A percentile compares a stretch with the other conserved stretches of the same genome.
These are phyloP conservation scores for Fusarium foetens DNA, from an alignment of 2,329 filamentous ascomycete species.

Conservation along the genomic window DNA sequence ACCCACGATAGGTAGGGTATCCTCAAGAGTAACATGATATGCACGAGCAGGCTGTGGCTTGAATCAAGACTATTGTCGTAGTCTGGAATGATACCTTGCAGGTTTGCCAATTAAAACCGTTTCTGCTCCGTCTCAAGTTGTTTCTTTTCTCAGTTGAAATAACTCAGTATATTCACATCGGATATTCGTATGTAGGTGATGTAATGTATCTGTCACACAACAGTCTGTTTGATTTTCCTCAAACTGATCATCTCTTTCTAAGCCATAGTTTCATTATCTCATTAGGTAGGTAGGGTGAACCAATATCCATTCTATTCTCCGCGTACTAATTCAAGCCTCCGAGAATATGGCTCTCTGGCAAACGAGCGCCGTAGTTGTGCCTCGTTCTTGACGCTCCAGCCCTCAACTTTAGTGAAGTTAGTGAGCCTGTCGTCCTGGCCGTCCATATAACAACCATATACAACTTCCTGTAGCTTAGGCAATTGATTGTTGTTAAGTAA, in stretches of 20 bases:
- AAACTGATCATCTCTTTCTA: background rate
- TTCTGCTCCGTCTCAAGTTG: background rate
- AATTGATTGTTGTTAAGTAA: background rate
- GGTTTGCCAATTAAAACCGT: background rate
- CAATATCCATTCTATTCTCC: background rate
- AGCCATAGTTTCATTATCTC: background rate
- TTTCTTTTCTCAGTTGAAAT: background rate
- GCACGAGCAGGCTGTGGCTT: background rate
- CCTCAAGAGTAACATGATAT: background rate
- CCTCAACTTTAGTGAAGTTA: background rate
- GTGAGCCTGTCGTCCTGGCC: background rate
- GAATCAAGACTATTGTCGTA: background rate
- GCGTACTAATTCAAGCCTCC: background rate
- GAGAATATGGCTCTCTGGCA: background rate
- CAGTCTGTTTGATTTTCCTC: background rate
- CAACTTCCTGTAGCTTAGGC: background rate
- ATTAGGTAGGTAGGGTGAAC: background rate
- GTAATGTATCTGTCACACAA: background rate
- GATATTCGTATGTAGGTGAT: background rate
- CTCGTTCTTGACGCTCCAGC: background rate
- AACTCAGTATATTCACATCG: background rate
- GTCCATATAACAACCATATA: background rate
- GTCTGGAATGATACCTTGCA: background rate
- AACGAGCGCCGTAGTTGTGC: background rate
- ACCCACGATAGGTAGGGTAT: background rate